These are phyloP conservation scores for Lachancea lanzarotensis DNA, from an alignment of 805 yeast genomes.

Conservation along the genomic window DNA sequence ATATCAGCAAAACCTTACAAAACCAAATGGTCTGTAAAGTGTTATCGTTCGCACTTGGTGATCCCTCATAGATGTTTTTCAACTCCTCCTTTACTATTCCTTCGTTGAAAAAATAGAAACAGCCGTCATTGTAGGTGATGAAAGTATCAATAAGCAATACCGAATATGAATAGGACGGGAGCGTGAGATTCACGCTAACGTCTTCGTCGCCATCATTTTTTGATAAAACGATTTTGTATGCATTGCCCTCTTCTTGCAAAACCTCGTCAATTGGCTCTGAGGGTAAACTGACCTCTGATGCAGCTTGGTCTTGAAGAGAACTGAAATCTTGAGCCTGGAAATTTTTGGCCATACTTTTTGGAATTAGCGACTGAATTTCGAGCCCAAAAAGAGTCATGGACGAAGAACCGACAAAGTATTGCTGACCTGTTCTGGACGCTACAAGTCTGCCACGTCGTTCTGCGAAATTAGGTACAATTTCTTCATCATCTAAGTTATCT, in stretches of 20 bases:
- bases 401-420: conserved; percentile 71
- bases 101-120: conserved; percentile 78
- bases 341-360: conserved; percentile 26
- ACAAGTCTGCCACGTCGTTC: conserved; percentile 67
- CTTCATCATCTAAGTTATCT: conserved; percentile 31
- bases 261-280: conserved; percentile 41
- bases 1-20: conserved; percentile 64
- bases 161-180: conserved; percentile 74
- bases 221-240: conserved; percentile 62
- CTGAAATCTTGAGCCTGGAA: conserved; percentile 5
- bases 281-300: background rate
- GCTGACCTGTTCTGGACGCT: conserved; percentile 69
- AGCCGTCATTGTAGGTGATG: conserved; percentile 73
- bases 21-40: conserved; percentile 74
- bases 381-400: conserved; percentile 78
- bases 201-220: conserved; percentile 40
- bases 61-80: conserved; percentile 51
- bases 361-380: conserved; percentile 63
- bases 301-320: background rate
- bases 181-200: conserved; percentile 58
- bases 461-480: conserved; percentile 63
- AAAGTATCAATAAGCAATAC: conserved; percentile 69
- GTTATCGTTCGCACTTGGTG: conserved; percentile 39
- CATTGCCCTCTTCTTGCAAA: conserved; percentile 68
- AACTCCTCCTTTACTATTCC: conserved; percentile 66